Evolutionary conservation across 768 basidiomycete species (phyloP).

Genomic region (Serendipita indica): DNA sequence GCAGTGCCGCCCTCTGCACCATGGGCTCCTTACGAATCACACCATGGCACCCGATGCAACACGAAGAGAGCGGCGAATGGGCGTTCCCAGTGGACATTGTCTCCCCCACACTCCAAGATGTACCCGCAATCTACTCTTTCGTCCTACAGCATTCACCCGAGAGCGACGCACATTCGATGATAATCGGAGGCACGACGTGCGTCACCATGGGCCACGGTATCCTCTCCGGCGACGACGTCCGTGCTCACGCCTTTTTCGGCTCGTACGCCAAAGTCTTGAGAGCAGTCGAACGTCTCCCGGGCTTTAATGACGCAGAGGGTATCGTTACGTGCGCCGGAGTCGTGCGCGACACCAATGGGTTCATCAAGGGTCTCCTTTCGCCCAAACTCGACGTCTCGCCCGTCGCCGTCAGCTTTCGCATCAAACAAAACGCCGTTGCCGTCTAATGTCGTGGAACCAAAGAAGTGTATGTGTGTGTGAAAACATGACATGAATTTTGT

Average conservation of each 20-base stretch:
- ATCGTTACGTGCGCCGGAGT: conserved; percentile 10
- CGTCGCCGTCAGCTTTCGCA: too few relatives aligned
- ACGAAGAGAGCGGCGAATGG: conserved; percentile 13
- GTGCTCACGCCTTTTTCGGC: conserved; percentile 15
- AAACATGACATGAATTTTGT: too few relatives aligned
- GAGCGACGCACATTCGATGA: conserved; percentile 12
- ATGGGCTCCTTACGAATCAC: conserved; percentile 12
- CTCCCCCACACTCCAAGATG: background rate
- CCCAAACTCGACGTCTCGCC: too few relatives aligned
- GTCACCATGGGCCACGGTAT: conserved; percentile 15
- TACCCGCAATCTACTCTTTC: conserved; percentile 15
- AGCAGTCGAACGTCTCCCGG: conserved; percentile 6
- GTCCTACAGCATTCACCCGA: conserved; percentile 10
- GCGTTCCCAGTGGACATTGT: conserved; percentile 14
- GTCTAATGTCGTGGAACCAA: too few relatives aligned
- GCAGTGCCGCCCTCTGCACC: conserved; percentile 5
- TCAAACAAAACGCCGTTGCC: too few relatives aligned
- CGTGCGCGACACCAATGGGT: background rate
- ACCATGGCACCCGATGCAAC: conserved; percentile 15
- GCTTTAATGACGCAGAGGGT: conserved; percentile 1
- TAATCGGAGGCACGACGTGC: conserved; percentile 12
- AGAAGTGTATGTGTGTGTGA: too few relatives aligned
- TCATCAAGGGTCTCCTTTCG: background rate
- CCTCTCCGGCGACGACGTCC: conserved; percentile 5
- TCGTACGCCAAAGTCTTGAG: conserved; percentile 9